Evolutionary conservation across 306 rosid genomes (phyloP).

Genomic region (Sophora flavescens): DNA sequence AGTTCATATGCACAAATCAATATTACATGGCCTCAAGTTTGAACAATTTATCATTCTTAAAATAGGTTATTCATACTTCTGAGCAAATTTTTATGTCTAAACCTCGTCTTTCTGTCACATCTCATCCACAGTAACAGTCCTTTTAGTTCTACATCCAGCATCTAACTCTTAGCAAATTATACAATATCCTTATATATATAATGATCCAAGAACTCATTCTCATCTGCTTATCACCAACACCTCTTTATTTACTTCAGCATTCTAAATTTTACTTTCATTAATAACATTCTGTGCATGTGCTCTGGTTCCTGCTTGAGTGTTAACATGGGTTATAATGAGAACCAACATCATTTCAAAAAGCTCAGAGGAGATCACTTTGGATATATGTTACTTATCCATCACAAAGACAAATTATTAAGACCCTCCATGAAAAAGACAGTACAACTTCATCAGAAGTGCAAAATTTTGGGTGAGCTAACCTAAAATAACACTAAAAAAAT

Average conservation of each 20-base stretch:
- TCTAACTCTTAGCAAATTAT: background rate
- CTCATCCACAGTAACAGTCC: background rate
- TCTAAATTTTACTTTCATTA: background rate
- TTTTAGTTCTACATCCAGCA: background rate
- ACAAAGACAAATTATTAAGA: background rate
- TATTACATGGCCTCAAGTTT: background rate
- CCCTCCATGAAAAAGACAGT: background rate
- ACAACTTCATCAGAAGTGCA: background rate
- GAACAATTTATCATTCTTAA: background rate
- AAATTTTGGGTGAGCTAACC: background rate
- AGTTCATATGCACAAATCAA: background rate
- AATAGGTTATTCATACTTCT: background rate
- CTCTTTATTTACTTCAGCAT: background rate
- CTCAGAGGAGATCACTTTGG: constrained; percentile 1
- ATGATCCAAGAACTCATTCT: background rate
- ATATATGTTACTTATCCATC: background rate
- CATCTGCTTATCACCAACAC: background rate
- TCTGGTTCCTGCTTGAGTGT: background rate
- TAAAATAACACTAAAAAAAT: background rate
- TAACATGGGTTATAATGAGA: background rate
- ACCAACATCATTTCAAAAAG: constrained; percentile 13
- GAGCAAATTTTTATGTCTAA: background rate
- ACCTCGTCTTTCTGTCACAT: background rate
- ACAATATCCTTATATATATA: background rate
- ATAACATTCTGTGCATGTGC: background rate